A percentile compares a stretch with the other conserved stretches of the same genome.
Evolutionary conservation across 257 asterid species (phyloP).

Genomic region (Solanum ossicruentum): DNA sequence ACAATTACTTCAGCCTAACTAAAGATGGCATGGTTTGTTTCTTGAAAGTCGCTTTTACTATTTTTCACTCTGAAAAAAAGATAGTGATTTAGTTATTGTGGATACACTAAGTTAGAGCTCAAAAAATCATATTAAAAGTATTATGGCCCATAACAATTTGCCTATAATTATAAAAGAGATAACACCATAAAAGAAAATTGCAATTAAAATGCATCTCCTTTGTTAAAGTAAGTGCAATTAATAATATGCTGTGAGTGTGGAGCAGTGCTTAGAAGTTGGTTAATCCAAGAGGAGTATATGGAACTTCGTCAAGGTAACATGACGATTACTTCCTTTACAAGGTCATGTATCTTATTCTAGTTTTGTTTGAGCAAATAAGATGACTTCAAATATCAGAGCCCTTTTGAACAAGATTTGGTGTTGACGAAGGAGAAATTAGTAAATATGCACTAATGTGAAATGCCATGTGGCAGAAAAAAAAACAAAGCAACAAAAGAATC

Average conservation of each 20-base stretch:
- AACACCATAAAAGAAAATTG: not conserved
- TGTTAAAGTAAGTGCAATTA: not conserved
- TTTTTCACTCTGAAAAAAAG: not conserved
- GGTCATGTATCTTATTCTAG: not conserved
- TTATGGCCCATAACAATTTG: not conserved
- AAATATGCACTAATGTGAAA: not conserved
- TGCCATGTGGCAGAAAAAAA: not conserved
- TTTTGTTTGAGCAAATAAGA: not conserved
- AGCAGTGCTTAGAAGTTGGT: not conserved
- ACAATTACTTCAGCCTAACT: not conserved
- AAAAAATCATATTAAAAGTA: not conserved
- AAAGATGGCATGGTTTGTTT: not conserved
- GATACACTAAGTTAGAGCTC: not conserved
- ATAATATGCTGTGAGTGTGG: not conserved
- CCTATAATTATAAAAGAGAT: too few species aligned
- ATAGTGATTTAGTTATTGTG: not conserved
- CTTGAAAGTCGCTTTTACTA: not conserved
- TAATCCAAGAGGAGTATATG: not conserved
- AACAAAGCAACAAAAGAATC: not conserved
- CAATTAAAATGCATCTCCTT: not conserved
- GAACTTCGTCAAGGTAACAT: not conserved
- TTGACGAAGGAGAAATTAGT: not conserved
- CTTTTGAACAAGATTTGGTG: not conserved
- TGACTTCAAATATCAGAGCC: not conserved
- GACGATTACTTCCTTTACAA: not conserved